A percentile compares a stretch with the other conserved stretches of the same genome.
These are phyloP conservation scores for Hanseniaspora nectarophila DNA, from an alignment of 805 yeast species.

Conservation along the genomic window DNA sequence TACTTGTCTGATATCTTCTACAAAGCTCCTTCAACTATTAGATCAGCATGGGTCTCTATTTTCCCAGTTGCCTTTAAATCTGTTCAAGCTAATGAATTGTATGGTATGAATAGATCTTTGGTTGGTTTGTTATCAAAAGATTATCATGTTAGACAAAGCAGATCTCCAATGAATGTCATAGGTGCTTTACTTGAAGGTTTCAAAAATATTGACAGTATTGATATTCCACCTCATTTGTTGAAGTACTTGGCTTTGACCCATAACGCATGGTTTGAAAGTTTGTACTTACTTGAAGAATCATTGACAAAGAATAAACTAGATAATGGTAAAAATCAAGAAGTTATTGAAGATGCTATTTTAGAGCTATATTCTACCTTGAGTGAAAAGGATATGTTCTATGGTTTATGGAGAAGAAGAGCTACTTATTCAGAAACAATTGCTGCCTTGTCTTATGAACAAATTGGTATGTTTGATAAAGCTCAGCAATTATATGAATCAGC, in stretches of 20 bases:
- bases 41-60: conserved; percentile 67
- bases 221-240: conserved; percentile 85
- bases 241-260: conserved; percentile 79
- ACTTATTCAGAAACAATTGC: conserved; percentile 86
- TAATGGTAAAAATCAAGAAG: conserved; percentile 64
- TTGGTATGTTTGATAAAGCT: conserved; percentile 91
- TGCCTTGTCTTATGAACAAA: conserved; percentile 86
- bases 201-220: conserved; percentile 58
- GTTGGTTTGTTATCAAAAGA: conserved; percentile 76
- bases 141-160: conserved; percentile 83
- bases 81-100: conserved; percentile 65
- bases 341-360: conserved; percentile 78
- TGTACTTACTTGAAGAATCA: conserved; percentile 69
- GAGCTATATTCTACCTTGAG: conserved; percentile 80
- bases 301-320: conserved; percentile 48
- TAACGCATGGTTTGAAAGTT: conserved; percentile 83
- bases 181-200: conserved; percentile 75
- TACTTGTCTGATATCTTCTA: conserved; percentile 76
- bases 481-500: conserved; percentile 90
- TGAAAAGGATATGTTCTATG: conserved; percentile 95
- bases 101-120: conserved; percentile 71
- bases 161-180: conserved; percentile 73
- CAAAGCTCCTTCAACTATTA: conserved; percentile 66
- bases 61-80: conserved; percentile 73
- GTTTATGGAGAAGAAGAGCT: conserved; percentile 93